Conservation (phyloP, 2,329 filamentous ascomycete species). For the Colletotrichum australisinense region DNA sequence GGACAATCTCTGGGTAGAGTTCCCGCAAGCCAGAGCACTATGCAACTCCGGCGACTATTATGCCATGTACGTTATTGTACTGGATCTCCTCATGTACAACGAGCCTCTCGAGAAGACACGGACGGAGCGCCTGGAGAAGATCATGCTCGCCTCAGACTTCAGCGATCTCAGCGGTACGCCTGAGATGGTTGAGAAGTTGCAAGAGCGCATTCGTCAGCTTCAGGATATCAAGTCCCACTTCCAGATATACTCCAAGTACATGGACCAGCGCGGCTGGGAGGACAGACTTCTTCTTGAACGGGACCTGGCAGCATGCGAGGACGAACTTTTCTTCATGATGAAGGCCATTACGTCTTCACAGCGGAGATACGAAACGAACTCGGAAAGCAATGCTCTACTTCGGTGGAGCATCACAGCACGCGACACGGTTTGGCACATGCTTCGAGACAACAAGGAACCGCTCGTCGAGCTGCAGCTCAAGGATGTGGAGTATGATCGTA, state of each 20-base stretch:
- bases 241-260: conserved; percentile 87
- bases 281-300: conserved; percentile 90
- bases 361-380: conserved; percentile 80
- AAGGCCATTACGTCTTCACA: conserved; percentile 98
- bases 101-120: conserved; percentile 98
- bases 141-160: conserved; percentile 98
- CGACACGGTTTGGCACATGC: conserved; percentile 97
- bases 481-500: conserved; percentile 92
- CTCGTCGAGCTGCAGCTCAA: conserved; percentile 93
- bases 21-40: conserved; percentile 91
- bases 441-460: conserved; percentile 87
- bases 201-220: conserved; percentile 91
- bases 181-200: conserved; percentile 89
- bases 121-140: conserved; percentile 94
- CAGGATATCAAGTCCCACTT: conserved; percentile 98
- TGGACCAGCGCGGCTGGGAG: conserved; percentile 92
- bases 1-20: conserved; percentile 97
- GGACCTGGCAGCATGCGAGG: conserved; percentile 89
- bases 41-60: conserved; percentile 99
- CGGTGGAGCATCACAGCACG: conserved; percentile 94
- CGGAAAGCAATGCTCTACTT: conserved; percentile 81
- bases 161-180: conserved; percentile 95
- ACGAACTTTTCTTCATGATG: conserved; percentile 99
- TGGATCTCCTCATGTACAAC: conserved; percentile 95
- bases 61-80: conserved; percentile 96